Evolutionary conservation across 2,329 filamentous ascomycete species (phyloP), one percentile per base, ranked within the genome.

Genomic region (Colletotrichum agaves): DNA sequence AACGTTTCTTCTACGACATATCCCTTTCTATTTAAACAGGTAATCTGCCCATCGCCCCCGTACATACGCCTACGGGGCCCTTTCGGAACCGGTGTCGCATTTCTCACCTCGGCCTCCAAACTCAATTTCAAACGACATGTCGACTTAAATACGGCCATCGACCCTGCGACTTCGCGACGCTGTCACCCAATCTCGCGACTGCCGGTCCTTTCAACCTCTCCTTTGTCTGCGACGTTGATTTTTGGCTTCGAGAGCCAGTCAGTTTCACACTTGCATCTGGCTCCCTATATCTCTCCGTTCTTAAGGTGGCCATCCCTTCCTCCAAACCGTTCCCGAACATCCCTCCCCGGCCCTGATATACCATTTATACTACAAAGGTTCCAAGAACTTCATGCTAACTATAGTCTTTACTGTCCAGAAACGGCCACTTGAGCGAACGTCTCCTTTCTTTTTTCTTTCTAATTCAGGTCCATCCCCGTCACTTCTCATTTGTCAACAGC

Each of bases 281-380:
- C 17, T 41, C 15, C 31, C 66, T 67, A 67, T 69, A 69, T 50
- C 43, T 57, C 56, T 23, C 37, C 19, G 33, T 50, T 61, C 11
- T 57, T 53, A 62, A 69, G 57, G 66, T 69, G 63, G 50, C 43
- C 52, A 67, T 27, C 37, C 59, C 66, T 35, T 50, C 50, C 21
- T 49, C 61, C 37, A 66, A 62, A 62, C 56, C 21, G 50, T 23
- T 62, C 63, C 56, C 56, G 56, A 66, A 62, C 21, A 57, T 61
- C 61, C 61, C 46, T 67, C 65, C 61, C 61, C 41, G 47, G 53
- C 21, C 41, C 33, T 31, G 8, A 49, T 55, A 60, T 46, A 17
- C 52, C 65, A 58, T 27, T 37, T 64, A 49, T 64, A 37, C 19
- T 33, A 15, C 41, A 39, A 43, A 23, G 47, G 11, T 31, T 44